A percentile compares a stretch with the other conserved stretches of the same genome.
These are phyloP conservation scores for Pseudomicrostroma phylloplanum DNA, from an alignment of 1,284 basidiomycete genomes.

Conservation along the genomic window DNA sequence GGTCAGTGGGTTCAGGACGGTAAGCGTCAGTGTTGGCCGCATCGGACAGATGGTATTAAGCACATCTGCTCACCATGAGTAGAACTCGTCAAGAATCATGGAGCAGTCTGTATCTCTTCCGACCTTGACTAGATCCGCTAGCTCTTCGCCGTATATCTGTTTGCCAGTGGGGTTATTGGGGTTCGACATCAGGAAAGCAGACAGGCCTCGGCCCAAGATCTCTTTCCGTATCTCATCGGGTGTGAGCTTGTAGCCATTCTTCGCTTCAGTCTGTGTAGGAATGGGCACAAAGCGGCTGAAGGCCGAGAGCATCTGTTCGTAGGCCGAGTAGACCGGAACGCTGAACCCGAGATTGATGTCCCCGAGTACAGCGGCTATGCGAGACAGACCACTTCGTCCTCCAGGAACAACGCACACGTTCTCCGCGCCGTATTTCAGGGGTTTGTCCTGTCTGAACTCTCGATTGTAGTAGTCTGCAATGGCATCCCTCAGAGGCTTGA, in stretches of 20 bases:
- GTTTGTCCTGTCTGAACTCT: constrained; percentile 72
- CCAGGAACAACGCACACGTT: constrained; percentile 85
- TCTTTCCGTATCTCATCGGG: constrained; percentile 57
- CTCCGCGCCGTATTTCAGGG: constrained; percentile 77
- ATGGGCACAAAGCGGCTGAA: constrained; percentile 73
- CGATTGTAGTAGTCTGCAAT: constrained; percentile 68
- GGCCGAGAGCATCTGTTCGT: constrained; percentile 67
- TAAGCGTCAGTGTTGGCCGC: neutral
- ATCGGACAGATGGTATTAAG: too few species aligned
- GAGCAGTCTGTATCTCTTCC: constrained; percentile 67
- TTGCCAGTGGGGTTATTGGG: constrained; percentile 89
- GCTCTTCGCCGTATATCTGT: constrained; percentile 61
- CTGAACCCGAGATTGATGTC: constrained; percentile 65
- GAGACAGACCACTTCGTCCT: constrained; percentile 76
- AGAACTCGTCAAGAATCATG: constrained; percentile 76
- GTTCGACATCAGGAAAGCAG: constrained; percentile 81
- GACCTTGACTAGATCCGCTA: constrained; percentile 70
- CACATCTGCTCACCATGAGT: neutral
- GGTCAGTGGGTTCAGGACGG: constrained; percentile 79
- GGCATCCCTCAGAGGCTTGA: constrained; percentile 58
- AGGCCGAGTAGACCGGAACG: constrained; percentile 74
- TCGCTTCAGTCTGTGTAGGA: constrained; percentile 52
- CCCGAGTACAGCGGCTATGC: constrained; percentile 82
- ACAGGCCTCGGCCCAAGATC: constrained; percentile 58
- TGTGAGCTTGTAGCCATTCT: constrained; percentile 66